Percentiles rank a stretch among this genome's conserved stretches.
Evolutionary conservation across 208 protist genomes (phyloP).

Genomic region (Trypanosoma lewisi): DNA sequence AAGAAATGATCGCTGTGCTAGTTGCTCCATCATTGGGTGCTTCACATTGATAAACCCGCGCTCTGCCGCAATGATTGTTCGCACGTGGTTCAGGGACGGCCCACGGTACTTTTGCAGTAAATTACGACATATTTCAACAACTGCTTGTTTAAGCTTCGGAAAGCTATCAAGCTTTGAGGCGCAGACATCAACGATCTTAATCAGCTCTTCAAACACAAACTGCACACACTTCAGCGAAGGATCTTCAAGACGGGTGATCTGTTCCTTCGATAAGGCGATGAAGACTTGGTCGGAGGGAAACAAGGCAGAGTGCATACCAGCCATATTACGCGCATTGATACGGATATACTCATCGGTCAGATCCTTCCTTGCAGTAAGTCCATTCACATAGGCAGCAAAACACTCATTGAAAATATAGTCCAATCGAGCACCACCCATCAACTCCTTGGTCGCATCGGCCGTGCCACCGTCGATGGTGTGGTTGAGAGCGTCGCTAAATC

Average conservation of each 20-base stretch:
- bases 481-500: constrained; percentile 87
- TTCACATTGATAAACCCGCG: constrained; percentile 97
- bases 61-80: constrained; percentile 94
- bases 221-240: constrained; percentile 94
- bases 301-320: constrained; percentile 94
- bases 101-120: constrained; percentile 80
- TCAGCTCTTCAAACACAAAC: constrained; percentile 95
- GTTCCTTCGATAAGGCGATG: constrained; percentile 93
- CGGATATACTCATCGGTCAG: constrained; percentile 94
- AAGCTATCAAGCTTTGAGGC: constrained; percentile 84
- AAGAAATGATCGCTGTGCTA: constrained; percentile 67
- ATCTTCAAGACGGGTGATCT: constrained; percentile 94
- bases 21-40: constrained; percentile 85
- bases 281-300: constrained; percentile 98
- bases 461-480: constrained; percentile 94
- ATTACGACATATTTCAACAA: constrained; percentile 83
- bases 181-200: constrained; percentile 88
- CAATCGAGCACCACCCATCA: constrained; percentile 95
- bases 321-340: constrained; percentile 95
- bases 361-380: constrained; percentile 89
- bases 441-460: constrained; percentile 88
- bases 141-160: constrained; percentile 83
- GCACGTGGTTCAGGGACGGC: constrained; percentile 86
- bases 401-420: constrained; percentile 96
- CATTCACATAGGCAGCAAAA: constrained; percentile 88